Base-by-base conservation (phyloP, 176 grass and related monocot genomes). In the Rhynchospora breviuscula region DNA sequence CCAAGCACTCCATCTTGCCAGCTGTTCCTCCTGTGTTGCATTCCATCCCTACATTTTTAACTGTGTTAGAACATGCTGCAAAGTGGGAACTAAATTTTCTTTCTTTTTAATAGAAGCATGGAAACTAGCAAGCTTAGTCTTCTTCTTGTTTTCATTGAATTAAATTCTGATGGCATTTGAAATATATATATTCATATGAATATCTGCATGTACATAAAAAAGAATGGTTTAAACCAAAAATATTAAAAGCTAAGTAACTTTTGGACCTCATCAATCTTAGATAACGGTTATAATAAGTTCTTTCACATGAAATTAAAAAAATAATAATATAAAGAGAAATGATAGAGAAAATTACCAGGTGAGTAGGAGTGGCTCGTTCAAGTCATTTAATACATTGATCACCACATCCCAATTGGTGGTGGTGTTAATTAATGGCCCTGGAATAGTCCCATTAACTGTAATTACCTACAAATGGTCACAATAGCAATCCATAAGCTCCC, bases 1-100 rank as follows among this genome's bases (percentile, higher is more conserved):
- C 95, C 95, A 2, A 88, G 63, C 3, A 95, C 92, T n/a, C 95
- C 92, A 81, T 95, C 95, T 91, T 95, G 90, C 95, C 92, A 98
- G 35, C 89, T 88, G 72, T 94, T 93, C 86, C 87, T 98, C 82
- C 95, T 89, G 74, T 91, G 90, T 84, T 98, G 92, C 54, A 98
- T 87, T 8, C 95, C 95, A 33, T 98, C 88, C 95, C 95, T 95
- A 88, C 58, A 77, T 77, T 68, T 84, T 73, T 23, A 49, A 12
- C 1, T 12, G 69, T 13, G 49, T 73, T 49, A 73, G 18, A 76
- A 76, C 48, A 76, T 76, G n/a, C 46, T 15, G 2, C 22, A 54
- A 76, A 22, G 12, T 17, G 21, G 22, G 0, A 76, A 29, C 13
- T 54, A 25, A 76, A 76, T 13, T 76, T 62, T 23, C 59, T 21